phyloP scores from a whole-genome alignment of 208 protist genomes.

The Trypanosoma congolense region DNA sequence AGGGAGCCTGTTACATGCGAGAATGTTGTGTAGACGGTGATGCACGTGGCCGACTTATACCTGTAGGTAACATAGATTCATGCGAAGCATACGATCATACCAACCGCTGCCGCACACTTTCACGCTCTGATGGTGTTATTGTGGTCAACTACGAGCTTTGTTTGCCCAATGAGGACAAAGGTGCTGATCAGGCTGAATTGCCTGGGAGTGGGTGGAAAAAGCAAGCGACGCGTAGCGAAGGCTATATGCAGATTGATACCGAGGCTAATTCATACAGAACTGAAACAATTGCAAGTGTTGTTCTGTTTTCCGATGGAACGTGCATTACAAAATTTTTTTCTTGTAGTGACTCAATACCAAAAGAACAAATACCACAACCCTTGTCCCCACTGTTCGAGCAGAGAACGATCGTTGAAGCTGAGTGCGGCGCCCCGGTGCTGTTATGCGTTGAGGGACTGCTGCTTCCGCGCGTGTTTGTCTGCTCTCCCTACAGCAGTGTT shows the following conservation, averaged over 20 bases:
- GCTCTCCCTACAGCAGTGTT: constrained; percentile 1
- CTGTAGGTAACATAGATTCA: neutral
- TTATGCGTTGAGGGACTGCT: constrained; percentile 67
- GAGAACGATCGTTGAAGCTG: constrained; percentile 9
- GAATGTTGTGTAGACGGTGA: constrained; percentile 3
- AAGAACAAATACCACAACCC: neutral
- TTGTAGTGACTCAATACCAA: neutral
- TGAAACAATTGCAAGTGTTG: constrained; percentile 32
- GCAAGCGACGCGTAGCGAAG: too few species aligned
- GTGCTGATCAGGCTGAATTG: neutral
- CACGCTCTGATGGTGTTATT: constrained; percentile 59
- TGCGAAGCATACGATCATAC: constrained; percentile 42
- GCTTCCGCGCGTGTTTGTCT: constrained; percentile 71
- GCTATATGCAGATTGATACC: too few species aligned
- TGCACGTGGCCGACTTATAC: neutral
- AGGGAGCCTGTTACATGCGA: constrained; percentile 44
- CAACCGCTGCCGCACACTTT: constrained; percentile 45
- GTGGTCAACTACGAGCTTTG: constrained; percentile 36
- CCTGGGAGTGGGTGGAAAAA: neutral
- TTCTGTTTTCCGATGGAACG: constrained; percentile 53
- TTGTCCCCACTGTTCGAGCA: constrained; percentile 33
- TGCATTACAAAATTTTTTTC: constrained; percentile 48
- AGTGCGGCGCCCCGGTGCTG: constrained; percentile 31
- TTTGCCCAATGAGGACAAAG: constrained; percentile 10
- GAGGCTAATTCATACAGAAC: constrained; percentile 1